Evolutionary conservation across 306 rosid species (phyloP).

Genomic region (Inga leiocalycina): DNA sequence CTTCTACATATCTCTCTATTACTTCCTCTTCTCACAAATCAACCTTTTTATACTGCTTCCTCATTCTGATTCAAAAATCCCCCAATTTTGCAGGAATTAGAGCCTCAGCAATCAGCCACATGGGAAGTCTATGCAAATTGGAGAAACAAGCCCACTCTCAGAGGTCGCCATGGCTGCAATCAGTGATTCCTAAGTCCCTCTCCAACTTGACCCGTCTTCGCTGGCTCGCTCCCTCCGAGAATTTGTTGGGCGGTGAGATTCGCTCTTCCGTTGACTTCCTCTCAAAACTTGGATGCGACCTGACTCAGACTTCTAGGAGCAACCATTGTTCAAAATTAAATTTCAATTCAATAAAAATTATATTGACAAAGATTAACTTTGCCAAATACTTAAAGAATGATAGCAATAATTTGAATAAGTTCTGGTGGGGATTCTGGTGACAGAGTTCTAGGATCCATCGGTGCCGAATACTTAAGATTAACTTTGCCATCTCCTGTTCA

Average conservation of each 20-base stretch:
- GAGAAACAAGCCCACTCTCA: slow-evolving; percentile 70
- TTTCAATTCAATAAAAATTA: too few relatives aligned
- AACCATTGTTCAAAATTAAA: too few relatives aligned
- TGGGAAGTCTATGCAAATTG: slow-evolving; percentile 88
- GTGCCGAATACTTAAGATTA: too few relatives aligned
- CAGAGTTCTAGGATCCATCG: too few relatives aligned
- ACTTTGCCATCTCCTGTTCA: slow-evolving; percentile 47
- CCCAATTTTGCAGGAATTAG: slow-evolving; percentile 44
- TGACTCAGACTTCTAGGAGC: too few relatives aligned
- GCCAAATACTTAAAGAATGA: too few relatives aligned
- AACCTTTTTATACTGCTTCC: not conserved
- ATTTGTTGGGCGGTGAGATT: slow-evolving; percentile 61
- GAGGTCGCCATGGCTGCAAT: slow-evolving; percentile 81
- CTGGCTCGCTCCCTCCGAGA: slow-evolving; percentile 58
- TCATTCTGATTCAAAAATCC: not conserved
- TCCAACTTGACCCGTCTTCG: slow-evolving; percentile 40
- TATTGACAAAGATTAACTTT: too few relatives aligned
- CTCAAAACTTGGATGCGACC: slow-evolving; percentile 35
- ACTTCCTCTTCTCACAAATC: not conserved
- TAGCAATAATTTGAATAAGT: too few relatives aligned
- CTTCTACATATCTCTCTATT: not conserved
- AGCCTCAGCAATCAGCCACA: slow-evolving; percentile 41
- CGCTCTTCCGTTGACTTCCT: slow-evolving; percentile 59
- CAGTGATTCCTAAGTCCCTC: slow-evolving; percentile 46
- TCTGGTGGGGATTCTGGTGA: too few relatives aligned